phyloP scores from a whole-genome alignment of 352 stramenopile genomes.

The Globisporangium rhizosaccharum region DNA sequence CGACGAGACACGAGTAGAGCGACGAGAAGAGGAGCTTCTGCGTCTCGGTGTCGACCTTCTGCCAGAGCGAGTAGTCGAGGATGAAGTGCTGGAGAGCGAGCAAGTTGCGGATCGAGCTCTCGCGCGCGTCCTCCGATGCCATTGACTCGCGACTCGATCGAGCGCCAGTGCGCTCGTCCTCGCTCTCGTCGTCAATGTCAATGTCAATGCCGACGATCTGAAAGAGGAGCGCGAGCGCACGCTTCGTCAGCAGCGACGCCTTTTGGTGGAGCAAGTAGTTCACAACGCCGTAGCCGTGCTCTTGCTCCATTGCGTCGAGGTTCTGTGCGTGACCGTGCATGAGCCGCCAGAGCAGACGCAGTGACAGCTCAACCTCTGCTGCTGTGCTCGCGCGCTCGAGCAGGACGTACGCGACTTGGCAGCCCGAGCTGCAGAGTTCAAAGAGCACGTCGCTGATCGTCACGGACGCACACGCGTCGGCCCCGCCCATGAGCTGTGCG shows the following conservation, averaged over 20 bases:
- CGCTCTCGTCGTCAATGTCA: slow-evolving; percentile 8
- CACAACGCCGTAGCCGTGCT: slow-evolving; percentile 68
- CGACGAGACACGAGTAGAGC: slow-evolving; percentile 55
- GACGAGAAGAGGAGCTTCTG: slow-evolving; percentile 55
- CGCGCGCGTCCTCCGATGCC: not conserved
- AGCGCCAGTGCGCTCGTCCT: not conserved
- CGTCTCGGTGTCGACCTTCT: slow-evolving; percentile 29
- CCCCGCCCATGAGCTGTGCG: slow-evolving; percentile 52
- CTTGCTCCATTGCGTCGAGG: slow-evolving; percentile 54
- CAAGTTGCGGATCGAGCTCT: slow-evolving; percentile 54
- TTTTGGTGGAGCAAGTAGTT: slow-evolving; percentile 68
- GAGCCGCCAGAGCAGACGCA: slow-evolving; percentile 32
- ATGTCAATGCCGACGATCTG: slow-evolving; percentile 51
- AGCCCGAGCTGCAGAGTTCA: slow-evolving; percentile 37
- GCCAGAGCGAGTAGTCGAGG: slow-evolving; percentile 67
- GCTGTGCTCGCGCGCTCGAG: slow-evolving; percentile 35
- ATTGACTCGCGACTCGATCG: slow-evolving; percentile 4
- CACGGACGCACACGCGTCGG: slow-evolving; percentile 15
- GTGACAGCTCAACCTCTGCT: slow-evolving; percentile 36
- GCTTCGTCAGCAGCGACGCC: slow-evolving; percentile 27
- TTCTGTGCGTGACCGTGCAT: slow-evolving; percentile 36
- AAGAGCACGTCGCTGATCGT: slow-evolving; percentile 38
- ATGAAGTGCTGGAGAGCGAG: slow-evolving; percentile 68
- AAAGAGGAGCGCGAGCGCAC: slow-evolving; percentile 36
- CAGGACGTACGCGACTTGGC: slow-evolving; percentile 49